phyloP scores from a whole-genome alignment of 2,329 filamentous ascomycete species.

The Calonectria pteridis region DNA sequence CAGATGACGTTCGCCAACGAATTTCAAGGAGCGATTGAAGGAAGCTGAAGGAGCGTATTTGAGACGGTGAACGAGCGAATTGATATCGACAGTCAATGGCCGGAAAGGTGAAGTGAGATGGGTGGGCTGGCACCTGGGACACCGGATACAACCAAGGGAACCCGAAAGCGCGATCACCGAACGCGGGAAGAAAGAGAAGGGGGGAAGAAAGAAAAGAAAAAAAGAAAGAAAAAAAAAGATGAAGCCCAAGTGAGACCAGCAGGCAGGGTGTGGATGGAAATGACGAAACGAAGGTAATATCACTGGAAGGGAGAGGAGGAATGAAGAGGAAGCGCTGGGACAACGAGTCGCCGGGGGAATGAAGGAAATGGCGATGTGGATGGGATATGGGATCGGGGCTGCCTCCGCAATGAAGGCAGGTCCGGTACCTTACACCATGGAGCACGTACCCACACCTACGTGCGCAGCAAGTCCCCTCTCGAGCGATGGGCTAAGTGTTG shows the following conservation, averaged over 20 bases:
- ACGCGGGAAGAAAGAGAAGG: conserved; percentile 4
- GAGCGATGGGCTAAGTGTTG: not conserved
- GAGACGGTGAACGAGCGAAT: conserved; percentile 13
- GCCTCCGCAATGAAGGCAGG: not conserved
- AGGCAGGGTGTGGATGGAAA: conserved; percentile 9
- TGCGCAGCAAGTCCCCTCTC: not conserved
- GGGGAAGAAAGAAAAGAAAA: conserved; percentile 3
- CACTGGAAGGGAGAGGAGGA: conserved; percentile 19
- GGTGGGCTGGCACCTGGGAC: conserved; percentile 2
- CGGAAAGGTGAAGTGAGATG: conserved; percentile 6
- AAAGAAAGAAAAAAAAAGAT: conserved; percentile 5
- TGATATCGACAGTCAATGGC: not conserved
- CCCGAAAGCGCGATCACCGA: conserved; percentile 18
- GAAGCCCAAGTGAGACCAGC: conserved; percentile 22
- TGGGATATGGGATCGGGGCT: conserved; percentile 5
- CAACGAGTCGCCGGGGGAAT: conserved; percentile 14
- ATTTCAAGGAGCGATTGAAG: conserved; percentile 19
- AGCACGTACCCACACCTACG: not conserved
- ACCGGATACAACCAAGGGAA: conserved; percentile 14
- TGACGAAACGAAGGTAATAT: conserved; percentile 12
- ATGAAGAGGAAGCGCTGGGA: conserved; percentile 23
- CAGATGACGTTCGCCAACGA: conserved; percentile 25
- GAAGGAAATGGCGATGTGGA: conserved; percentile 29
- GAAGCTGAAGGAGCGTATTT: conserved; percentile 26
- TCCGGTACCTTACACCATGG: not conserved